These are phyloP conservation scores for Vachellia collinsii DNA, from an alignment of 306 rosid species.

Conservation along the genomic window DNA sequence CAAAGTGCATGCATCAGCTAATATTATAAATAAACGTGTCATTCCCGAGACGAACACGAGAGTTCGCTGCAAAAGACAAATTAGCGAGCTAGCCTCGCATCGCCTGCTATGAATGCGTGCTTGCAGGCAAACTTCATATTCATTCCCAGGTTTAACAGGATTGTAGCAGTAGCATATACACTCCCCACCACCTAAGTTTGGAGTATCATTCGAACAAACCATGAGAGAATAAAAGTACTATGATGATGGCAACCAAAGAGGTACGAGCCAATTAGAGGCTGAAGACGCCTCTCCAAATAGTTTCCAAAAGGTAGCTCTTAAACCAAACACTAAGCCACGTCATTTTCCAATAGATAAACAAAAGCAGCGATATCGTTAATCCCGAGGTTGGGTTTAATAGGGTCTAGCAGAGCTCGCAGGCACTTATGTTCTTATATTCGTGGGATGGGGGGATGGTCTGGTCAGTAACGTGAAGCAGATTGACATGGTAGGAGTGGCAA, in stretches of 20 bases:
- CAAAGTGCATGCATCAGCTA: not conserved
- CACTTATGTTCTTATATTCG: conserved; percentile 42
- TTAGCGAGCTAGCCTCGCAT: too few species aligned
- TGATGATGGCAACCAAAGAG: not conserved
- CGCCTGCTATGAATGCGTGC: not conserved
- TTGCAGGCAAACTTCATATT: not conserved
- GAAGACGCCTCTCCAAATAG: conserved; percentile 21
- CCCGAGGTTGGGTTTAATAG: conserved; percentile 15
- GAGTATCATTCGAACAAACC: not conserved
- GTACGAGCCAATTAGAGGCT: not conserved
- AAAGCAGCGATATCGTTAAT: not conserved
- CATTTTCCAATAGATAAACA: not conserved
- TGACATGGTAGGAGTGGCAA: conserved; percentile 33
- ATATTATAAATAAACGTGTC: not conserved
- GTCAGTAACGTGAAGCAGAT: conserved; percentile 34
- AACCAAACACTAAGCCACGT: not conserved
- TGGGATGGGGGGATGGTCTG: conserved; percentile 46
- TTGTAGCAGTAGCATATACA: not conserved
- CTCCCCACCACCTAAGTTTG: conserved; percentile 26
- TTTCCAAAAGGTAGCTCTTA: conserved; percentile 41
- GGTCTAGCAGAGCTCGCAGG: conserved; percentile 45
- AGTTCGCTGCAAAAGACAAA: too few species aligned
- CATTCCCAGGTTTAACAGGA: not conserved
- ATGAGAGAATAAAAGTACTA: conserved; percentile 33
- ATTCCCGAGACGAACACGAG: not conserved